A percentile compares a stretch with the other conserved stretches of the same genome.
These are phyloP conservation scores for Dillenia suffruticosa DNA, from an alignment of 164 flowering plant species.

Conservation along the genomic window DNA sequence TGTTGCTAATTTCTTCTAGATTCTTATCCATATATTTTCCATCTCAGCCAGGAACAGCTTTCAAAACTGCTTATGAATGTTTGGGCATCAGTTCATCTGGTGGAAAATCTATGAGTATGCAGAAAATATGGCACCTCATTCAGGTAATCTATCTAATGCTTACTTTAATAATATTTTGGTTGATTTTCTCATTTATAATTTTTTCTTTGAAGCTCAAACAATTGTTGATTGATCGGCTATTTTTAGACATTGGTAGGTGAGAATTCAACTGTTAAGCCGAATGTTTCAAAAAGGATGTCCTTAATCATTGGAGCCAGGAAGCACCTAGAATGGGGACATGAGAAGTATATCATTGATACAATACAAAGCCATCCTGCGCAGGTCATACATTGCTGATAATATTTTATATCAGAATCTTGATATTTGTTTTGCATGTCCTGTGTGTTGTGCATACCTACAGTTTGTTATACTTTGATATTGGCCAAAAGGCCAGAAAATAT, in stretches of 20 bases:
- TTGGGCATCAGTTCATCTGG: conserved; percentile 53
- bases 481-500: too few species aligned
- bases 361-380: conserved; percentile 96
- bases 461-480: too few species aligned
- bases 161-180: neutral
- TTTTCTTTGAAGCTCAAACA: neutral
- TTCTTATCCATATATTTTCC: neutral
- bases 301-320: conserved; percentile 82
- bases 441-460: too few species aligned
- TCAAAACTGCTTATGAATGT: conserved; percentile 78
- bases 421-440: too few species aligned
- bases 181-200: neutral
- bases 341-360: conserved; percentile 79
- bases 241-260: conserved; percentile 69
- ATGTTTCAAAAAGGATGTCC: conserved; percentile 75
- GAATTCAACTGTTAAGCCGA: conserved; percentile 31
- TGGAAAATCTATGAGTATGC: conserved; percentile 89
- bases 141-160: conserved; percentile 45
- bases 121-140: conserved; percentile 90
- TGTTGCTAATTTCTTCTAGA: neutral
- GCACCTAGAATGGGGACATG: conserved; percentile 96
- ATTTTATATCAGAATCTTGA: neutral
- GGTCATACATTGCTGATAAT: conserved; percentile 28
- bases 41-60: conserved; percentile 79
- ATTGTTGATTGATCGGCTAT: neutral